Conservation (phyloP, 148 eudicot genomes). For the Rhododendron ovatum region DNA sequence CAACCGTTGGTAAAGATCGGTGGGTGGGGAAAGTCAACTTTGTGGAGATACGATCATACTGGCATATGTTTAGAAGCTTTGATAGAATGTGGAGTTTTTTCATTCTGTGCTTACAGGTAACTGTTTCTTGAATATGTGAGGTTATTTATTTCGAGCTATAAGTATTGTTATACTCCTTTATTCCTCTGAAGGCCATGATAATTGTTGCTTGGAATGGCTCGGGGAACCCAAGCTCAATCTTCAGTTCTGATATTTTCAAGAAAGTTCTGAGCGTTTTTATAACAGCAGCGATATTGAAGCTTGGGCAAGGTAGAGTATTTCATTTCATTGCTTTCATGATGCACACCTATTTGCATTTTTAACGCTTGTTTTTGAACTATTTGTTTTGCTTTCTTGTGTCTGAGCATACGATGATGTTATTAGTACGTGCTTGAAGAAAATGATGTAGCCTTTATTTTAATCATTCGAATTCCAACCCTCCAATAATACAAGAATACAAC, state of each 20-base stretch:
- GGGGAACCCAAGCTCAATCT: conserved; percentile 66
- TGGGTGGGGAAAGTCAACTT: conserved; percentile 98
- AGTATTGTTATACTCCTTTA: neutral
- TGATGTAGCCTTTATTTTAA: neutral
- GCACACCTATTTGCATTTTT: neutral
- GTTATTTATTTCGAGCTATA: neutral
- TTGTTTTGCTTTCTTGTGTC: neutral
- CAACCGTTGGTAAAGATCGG: conserved; percentile 38
- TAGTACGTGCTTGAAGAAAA: neutral
- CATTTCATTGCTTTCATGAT: conserved; percentile 3
- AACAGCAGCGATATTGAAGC: conserved; percentile 93
- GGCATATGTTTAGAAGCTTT: conserved; percentile 97
- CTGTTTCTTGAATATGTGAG: neutral
- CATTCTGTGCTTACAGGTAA: conserved; percentile 87
- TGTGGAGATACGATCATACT: conserved; percentile 91
- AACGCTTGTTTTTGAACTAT: no score
- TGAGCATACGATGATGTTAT: neutral
- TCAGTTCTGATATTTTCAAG: conserved; percentile 59
- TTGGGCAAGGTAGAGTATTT: conserved; percentile 60
- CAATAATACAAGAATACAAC: neutral
- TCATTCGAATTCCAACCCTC: neutral
- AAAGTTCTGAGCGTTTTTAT: conserved; percentile 88
- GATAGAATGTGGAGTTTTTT: conserved; percentile 98
- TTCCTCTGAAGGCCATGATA: conserved; percentile 77
- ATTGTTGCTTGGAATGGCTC: conserved; percentile 96